Evolutionary conservation across 441 rosid genomes (phyloP).

Genomic region (Bruguiera hainesii): DNA sequence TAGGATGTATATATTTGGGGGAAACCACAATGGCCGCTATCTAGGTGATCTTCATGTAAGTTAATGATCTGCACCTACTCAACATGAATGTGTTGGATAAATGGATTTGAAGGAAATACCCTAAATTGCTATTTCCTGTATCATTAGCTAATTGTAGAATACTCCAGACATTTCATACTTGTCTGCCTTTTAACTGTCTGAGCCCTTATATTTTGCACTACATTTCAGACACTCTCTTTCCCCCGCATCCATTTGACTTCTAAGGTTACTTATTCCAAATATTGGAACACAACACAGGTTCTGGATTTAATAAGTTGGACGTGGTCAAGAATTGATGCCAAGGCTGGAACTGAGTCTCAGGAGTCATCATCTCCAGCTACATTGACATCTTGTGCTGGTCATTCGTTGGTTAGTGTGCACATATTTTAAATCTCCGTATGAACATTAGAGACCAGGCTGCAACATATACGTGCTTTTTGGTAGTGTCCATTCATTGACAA

Average conservation of each 20-base stretch:
- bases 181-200: background rate
- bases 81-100: background rate
- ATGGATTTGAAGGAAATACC: background rate
- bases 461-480: conserved; percentile 8
- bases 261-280: conserved; percentile 15
- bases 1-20: conserved; percentile 93
- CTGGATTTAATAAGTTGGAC: conserved; percentile 93
- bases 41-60: conserved; percentile 95
- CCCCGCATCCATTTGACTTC: background rate
- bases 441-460: conserved; percentile 18
- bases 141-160: background rate
- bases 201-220: background rate
- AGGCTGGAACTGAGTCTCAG: conserved; percentile 44
- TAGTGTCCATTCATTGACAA: conserved; percentile 18
- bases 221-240: background rate
- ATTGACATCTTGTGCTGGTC: conserved; percentile 85
- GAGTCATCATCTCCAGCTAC: conserved; percentile 48
- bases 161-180: background rate
- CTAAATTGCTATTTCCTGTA: background rate
- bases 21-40: conserved; percentile 98
- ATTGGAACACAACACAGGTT: conserved; percentile 50
- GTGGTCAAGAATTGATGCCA: conserved; percentile 88
- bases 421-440: conserved; percentile 15
- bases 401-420: conserved; percentile 77
- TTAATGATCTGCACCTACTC: conserved; percentile 14